These are phyloP conservation scores for Apiospora malaysiana DNA, from an alignment of 2,329 filamentous ascomycete species.

Conservation along the genomic window DNA sequence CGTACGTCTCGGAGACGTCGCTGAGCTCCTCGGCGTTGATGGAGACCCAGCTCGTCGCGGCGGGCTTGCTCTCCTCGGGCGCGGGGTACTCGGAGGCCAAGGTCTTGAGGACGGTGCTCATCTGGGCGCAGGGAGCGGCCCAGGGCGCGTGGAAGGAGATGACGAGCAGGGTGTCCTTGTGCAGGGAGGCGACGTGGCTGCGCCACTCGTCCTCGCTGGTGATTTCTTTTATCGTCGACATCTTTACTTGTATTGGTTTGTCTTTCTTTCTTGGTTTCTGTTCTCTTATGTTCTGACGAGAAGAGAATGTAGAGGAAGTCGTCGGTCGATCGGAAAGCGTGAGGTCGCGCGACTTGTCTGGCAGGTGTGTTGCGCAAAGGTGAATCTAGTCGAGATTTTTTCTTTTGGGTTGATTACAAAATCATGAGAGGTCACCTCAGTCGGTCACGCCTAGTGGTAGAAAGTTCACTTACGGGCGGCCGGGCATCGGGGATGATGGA, in stretches of 20 bases:
- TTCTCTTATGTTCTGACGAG: neutral
- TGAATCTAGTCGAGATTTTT: neutral
- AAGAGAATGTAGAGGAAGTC: too few species aligned
- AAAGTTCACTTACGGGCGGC: neutral
- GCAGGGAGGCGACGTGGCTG: constrained; percentile 67
- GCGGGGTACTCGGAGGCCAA: constrained; percentile 83
- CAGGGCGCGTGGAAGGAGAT: constrained; percentile 96
- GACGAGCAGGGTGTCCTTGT: constrained; percentile 75
- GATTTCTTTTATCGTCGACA: constrained; percentile 82
- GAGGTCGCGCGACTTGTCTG: neutral
- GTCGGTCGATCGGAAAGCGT: neutral
- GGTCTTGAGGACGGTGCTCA: constrained; percentile 83
- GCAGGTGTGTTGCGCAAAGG: neutral
- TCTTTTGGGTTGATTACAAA: neutral
- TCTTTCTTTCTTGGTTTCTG: neutral
- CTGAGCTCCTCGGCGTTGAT: constrained; percentile 94
- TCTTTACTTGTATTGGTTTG: too few species aligned
- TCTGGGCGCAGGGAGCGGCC: constrained; percentile 95
- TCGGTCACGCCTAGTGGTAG: neutral
- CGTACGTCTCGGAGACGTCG: constrained; percentile 89
- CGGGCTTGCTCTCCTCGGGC: constrained; percentile 59
- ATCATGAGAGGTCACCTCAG: constrained; percentile 9
- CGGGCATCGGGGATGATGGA: constrained; percentile 11
- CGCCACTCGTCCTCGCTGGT: constrained; percentile 76
- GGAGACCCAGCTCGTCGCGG: constrained; percentile 79